These are phyloP conservation scores for Maudiozyma pseudohumilis DNA, from an alignment of 805 yeast species.

Conservation along the genomic window DNA sequence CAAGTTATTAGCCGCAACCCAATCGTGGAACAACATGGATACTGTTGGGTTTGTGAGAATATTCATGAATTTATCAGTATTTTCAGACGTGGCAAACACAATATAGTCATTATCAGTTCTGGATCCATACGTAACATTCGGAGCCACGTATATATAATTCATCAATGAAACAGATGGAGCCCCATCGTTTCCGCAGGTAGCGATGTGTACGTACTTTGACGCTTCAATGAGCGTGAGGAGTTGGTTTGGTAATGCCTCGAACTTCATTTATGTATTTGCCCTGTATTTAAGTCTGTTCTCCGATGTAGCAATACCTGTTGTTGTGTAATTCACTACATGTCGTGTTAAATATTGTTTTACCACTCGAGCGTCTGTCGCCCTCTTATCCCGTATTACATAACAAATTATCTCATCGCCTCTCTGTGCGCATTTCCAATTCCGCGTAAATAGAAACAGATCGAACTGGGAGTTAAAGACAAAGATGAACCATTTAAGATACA, in stretches of 20 bases:
- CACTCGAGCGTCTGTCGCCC: too few species aligned
- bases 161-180: constrained; percentile 81
- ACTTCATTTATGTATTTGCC: too few species aligned
- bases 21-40: constrained; percentile 77
- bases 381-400: too few species aligned
- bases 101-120: constrained; percentile 37
- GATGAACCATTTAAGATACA: too few species aligned
- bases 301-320: too few species aligned
- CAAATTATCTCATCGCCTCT: too few species aligned
- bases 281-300: too few species aligned
- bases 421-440: too few species aligned
- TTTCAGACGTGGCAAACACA: constrained; percentile 58
- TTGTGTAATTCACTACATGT: too few species aligned
- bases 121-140: constrained; percentile 26
- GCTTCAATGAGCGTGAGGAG: constrained; percentile 40
- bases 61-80: constrained; percentile 65
- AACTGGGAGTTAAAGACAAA: too few species aligned
- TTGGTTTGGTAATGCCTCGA: constrained; percentile 28
- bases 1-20: constrained; percentile 55
- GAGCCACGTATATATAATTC: constrained; percentile 67
- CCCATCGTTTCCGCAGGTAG: constrained; percentile 55
- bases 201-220: constrained; percentile 70
- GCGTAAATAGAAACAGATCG: too few species aligned
- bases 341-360: too few species aligned
- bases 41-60: constrained; percentile 62